phyloP scores from a whole-genome alignment of 768 basidiomycete genomes.

The Podaxis sp. region DNA sequence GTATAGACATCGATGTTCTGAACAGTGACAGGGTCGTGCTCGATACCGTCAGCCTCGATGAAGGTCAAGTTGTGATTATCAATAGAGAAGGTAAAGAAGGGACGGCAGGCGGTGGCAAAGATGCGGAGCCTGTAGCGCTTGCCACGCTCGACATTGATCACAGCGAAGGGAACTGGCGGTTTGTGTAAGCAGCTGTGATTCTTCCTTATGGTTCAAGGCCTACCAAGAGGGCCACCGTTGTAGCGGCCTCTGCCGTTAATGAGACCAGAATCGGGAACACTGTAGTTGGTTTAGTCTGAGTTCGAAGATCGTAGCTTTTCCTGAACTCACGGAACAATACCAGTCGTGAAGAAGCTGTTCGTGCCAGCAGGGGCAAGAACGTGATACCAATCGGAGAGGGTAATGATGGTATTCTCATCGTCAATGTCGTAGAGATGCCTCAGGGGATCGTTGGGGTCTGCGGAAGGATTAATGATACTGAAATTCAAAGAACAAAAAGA shows the following conservation, averaged over 20 bases:
- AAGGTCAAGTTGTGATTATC: conserved; percentile 32
- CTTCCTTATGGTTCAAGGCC: neutral
- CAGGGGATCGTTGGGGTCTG: conserved; percentile 19
- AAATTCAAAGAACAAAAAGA: neutral
- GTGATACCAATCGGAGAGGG: conserved; percentile 20
- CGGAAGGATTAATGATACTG: neutral
- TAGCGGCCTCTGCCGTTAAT: conserved; percentile 25
- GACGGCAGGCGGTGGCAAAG: conserved; percentile 46
- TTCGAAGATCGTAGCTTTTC: neutral
- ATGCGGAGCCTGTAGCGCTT: conserved; percentile 56
- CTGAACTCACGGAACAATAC: conserved; percentile 14
- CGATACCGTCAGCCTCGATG: conserved; percentile 32
- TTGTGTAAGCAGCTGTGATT: neutral
- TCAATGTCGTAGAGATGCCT: conserved; percentile 22
- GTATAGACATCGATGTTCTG: conserved; percentile 39
- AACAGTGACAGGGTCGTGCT: conserved; percentile 32
- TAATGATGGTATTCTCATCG: conserved; percentile 18
- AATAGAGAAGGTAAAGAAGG: conserved; percentile 38
- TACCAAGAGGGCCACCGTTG: conserved; percentile 21
- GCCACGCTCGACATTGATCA: conserved; percentile 41
- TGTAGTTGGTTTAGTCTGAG: neutral
- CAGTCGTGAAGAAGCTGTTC: neutral
- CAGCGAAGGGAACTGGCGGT: conserved; percentile 18
- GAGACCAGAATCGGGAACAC: conserved; percentile 16
- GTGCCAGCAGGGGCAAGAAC: conserved; percentile 1